phyloP scores from a whole-genome alignment of 148 eudicot genomes.

The Mesembryanthemum crystallinum region DNA sequence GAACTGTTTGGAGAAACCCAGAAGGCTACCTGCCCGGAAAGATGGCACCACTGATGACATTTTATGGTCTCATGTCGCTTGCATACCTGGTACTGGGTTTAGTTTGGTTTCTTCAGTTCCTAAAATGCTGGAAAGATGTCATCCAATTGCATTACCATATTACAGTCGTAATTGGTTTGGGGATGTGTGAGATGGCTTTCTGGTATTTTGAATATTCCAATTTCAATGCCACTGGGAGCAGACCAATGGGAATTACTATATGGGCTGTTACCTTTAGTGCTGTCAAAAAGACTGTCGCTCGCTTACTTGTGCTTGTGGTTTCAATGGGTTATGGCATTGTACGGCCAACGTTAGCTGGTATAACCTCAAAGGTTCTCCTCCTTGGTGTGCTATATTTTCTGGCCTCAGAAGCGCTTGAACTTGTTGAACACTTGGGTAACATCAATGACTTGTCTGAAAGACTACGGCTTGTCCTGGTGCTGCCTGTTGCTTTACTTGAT shows the following conservation, averaged over 20 bases:
- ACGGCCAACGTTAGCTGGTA: conserved; percentile 6
- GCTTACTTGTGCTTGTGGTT: conserved; percentile 5
- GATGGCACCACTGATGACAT: conserved; percentile 10
- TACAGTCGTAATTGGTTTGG: conserved; percentile 9
- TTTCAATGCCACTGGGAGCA: conserved; percentile 1
- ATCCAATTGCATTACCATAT: conserved; percentile 11
- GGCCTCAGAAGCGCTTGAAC: conserved; percentile 12
- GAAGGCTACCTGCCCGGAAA: conserved; percentile 10
- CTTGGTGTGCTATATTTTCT: background rate
- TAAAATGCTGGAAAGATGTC: conserved; percentile 12
- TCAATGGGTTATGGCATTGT: conserved; percentile 12
- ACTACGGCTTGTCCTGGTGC: conserved; percentile 6
- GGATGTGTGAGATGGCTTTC: conserved; percentile 10
- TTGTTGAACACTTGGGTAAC: conserved; percentile 11
- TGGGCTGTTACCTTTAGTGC: conserved; percentile 13
- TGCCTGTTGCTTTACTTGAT: conserved; percentile 4
- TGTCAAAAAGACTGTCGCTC: conserved; percentile 6
- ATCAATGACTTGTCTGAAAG: conserved; percentile 10
- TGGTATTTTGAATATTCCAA: conserved; percentile 14
- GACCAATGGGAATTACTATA: conserved; percentile 15
- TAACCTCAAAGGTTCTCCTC: conserved; percentile 7
- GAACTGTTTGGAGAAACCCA: conserved; percentile 16
- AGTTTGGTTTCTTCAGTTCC: conserved; percentile 11
- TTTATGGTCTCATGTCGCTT: conserved; percentile 8
- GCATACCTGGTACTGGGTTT: conserved; percentile 7